Conservation (phyloP, 805 yeast species). For the Dipodascus albidus region DNA sequence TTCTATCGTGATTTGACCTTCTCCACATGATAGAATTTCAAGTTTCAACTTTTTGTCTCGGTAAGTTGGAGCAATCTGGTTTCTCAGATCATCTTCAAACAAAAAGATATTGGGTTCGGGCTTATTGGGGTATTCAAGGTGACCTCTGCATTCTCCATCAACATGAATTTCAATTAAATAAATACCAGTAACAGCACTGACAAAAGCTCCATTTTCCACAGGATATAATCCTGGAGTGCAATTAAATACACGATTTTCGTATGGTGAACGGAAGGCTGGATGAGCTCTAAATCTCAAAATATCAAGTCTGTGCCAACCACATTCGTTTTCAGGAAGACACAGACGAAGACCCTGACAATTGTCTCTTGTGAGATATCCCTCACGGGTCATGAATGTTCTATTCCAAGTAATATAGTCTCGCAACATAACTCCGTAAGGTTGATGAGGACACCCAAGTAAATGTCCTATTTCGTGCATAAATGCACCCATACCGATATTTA, state of each 20-base stretch:
- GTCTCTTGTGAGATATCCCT: slow-evolving; percentile 33
- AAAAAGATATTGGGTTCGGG: slow-evolving; percentile 42
- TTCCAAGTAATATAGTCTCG: slow-evolving; percentile 75
- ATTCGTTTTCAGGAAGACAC: slow-evolving; percentile 45
- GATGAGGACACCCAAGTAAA: slow-evolving; percentile 83
- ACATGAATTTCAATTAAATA: slow-evolving; percentile 61
- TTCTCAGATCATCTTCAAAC: slow-evolving; percentile 35
- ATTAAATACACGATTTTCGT: slow-evolving; percentile 32
- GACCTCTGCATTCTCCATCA: slow-evolving; percentile 44
- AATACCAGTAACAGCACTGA: slow-evolving; percentile 54
- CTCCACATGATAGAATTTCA: slow-evolving; percentile 47
- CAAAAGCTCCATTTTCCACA: slow-evolving; percentile 34
- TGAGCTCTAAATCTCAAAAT: slow-evolving; percentile 67
- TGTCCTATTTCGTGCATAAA: slow-evolving; percentile 96
- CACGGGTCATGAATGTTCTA: slow-evolving; percentile 70
- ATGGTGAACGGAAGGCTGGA: slow-evolving; percentile 64
- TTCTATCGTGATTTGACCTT: slow-evolving; percentile 42
- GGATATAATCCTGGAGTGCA: slow-evolving; percentile 38
- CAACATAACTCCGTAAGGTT: slow-evolving; percentile 80
- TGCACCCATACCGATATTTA: slow-evolving; percentile 81
- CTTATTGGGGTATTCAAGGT: slow-evolving; percentile 53
- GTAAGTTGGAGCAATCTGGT: slow-evolving; percentile 26
- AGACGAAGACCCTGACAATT: slow-evolving; percentile 26
- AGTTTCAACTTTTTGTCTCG: slow-evolving; percentile 33
- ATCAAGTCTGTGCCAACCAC: slow-evolving; percentile 83